A percentile compares a stretch with the other conserved stretches of the same genome.
phyloP scores from a whole-genome alignment of 1,284 basidiomycete genomes.

The Cerrena zonata region DNA sequence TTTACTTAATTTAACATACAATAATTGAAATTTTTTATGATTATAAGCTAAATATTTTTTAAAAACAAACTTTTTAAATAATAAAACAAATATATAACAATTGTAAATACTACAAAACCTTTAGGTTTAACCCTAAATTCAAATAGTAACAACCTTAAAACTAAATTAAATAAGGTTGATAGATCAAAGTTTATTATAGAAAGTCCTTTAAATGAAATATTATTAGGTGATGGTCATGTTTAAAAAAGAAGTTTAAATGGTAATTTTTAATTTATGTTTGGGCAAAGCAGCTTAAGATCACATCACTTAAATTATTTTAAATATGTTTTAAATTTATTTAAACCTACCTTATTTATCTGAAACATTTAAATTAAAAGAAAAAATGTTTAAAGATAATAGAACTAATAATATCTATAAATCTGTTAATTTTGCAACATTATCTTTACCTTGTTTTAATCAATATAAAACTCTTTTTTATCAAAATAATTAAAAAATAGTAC shows the following conservation, averaged over 20 bases:
- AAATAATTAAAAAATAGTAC: constrained; percentile 14
- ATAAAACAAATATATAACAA: constrained; percentile 25
- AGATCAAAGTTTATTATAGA: neutral
- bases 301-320: constrained; percentile 20
- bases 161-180: neutral
- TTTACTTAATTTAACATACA: constrained; percentile 10
- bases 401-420: no score
- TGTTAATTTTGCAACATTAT: no score
- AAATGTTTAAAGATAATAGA: constrained; percentile 14
- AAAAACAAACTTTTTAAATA: constrained; percentile 11
- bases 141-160: neutral
- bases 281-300: constrained; percentile 25
- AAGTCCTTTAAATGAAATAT: constrained; percentile 8
- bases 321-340: constrained; percentile 21
- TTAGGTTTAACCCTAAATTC: no score
- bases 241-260: constrained; percentile 9
- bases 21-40: constrained; percentile 9
- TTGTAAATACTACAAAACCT: no score
- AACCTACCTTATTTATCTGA: constrained; percentile 21
- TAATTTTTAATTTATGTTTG: constrained; percentile 24
- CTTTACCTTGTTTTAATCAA: no score
- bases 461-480: constrained; percentile 10
- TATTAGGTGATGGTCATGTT: constrained; percentile 11
- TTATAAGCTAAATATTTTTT: constrained; percentile 7
- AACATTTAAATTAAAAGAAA: constrained; percentile 23